Base-by-base conservation (phyloP, 108 stramenopile genomes). In the Skeletonema potamos region DNA sequence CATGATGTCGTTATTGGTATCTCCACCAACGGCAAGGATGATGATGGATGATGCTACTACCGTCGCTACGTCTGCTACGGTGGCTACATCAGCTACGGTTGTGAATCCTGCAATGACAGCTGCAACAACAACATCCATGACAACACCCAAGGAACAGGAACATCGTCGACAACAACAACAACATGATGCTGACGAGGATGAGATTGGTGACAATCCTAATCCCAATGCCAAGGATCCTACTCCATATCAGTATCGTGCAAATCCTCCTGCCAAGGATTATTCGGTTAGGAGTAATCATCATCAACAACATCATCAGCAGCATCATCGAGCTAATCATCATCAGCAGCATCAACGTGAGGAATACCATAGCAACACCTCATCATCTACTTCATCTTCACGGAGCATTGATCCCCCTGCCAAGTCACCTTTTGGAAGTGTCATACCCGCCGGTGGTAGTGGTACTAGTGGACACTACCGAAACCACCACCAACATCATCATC, bases 321-420 rank as follows among this genome's bases (percentile, higher is more conserved):
- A 33, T 24, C 55, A 43, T 22, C 68, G 60, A 56, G 20, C 11
- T 29, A 11, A 63, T 7, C 48, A 55, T 36, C 48, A 51, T 6
- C 46, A 48, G 2, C 46, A 48, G 5, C 22, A 51, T 2, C 48
- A 51, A 51, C 48, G 48, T 1, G 48, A 51, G 1, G 48, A 22
- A 2, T 22, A 51, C 8, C 20, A 51, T 0, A 51, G 22, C n/a
- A 51, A 51, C 22, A 51, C 6, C 4, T 51, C 48, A 17, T 2
- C 48, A 51, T 51, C 48, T 2, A 22, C 48, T 6, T 22, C 48
- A 12, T 64, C 75, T 0, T 39, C 68, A 18, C 68, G 75, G 32
- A 68, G 75, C 27, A 37, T 51, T 24, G 75, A 76, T 51, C 75
- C 75, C 26, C 75, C 75, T 18, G 75, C 75, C 67, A 76, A 68